Base-by-base conservation (phyloP, 176 grass and related monocot species). In the Carex kokanica region DNA sequence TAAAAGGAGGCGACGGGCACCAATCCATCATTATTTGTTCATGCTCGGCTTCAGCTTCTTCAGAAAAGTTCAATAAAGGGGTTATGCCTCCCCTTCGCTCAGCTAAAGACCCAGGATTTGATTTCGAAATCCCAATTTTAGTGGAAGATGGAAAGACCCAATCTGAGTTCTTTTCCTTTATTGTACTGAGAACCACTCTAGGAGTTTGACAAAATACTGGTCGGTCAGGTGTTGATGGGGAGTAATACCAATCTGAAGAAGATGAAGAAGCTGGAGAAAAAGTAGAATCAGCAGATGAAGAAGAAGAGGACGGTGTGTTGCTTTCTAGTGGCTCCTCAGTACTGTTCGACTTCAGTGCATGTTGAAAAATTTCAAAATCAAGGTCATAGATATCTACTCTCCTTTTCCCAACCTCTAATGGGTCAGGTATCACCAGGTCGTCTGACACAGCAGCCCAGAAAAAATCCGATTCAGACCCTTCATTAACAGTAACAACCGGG, bases 361-460 rank as follows among this genome's bases (percentile, higher is more conserved):
- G 83, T 10, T 75, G 67, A 84, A 90, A 90, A 63, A 90, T 90
- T 65, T 90, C 85, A 63, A 82, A 90, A 75, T 90, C 89, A 13
- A 90, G 77, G 78, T 90, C 85, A 79, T 90, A 90, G 43, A 77
- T 69, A 75, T 90, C 89, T 15, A 90, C 68, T 66, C 89, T 87
- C 78, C 89, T 81, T 79, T 83, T 87, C 57, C 89, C 85, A 20
- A 82, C 24, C 25, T 78, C 78, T 54, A 38, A 80, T 7, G 60
- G 57, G 9, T 85, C 74, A 17, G 65, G 75, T 68, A 81, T n/a
- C 2, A 74, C 51, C 23, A 62, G 23, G 43, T 85, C 83, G 13
- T 90, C 82, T 12, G 34, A 47, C 14, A 90, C 15, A 27, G 85
- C 78, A 32, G n/a, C 82, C 89, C 89, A 90, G 59, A 90, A 87